Conservation (phyloP, 2,329 filamentous ascomycete genomes). For the Trichoderma oligosporum region DNA sequence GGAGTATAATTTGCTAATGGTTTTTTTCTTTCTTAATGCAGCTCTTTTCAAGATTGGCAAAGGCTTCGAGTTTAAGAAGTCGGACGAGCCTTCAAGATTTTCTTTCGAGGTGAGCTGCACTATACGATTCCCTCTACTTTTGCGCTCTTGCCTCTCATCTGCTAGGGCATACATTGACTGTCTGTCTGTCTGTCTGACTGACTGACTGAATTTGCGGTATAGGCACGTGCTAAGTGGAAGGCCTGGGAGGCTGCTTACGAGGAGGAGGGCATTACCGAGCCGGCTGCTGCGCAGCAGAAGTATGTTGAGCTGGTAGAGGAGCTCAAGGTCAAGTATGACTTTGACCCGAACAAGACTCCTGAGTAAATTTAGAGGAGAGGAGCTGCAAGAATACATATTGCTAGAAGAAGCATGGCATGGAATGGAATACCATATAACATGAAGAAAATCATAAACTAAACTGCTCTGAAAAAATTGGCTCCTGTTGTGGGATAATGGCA, state of each 20-base stretch:
- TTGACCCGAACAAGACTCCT: constrained; percentile 59
- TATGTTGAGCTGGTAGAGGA: constrained; percentile 72
- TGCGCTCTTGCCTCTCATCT: neutral
- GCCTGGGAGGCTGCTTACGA: constrained; percentile 70
- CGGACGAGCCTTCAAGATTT: constrained; percentile 62
- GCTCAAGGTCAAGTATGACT: constrained; percentile 67
- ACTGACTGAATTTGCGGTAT: constrained; percentile 14
- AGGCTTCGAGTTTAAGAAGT: constrained; percentile 54
- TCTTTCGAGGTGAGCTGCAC: constrained; percentile 56
- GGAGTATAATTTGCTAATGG: neutral
- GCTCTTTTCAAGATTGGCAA: constrained; percentile 57
- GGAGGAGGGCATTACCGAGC: constrained; percentile 55
- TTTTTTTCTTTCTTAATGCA: constrained; percentile 28
- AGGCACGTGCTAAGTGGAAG: constrained; percentile 77
- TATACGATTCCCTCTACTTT: neutral
- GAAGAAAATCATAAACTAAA: neutral
- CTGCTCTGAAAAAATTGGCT: neutral
- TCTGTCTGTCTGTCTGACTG: neutral
- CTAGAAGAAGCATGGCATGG: constrained; percentile 1
- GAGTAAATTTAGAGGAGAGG: constrained; percentile 35
- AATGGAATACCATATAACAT: constrained; percentile 10
- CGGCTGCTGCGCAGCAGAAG: constrained; percentile 66
- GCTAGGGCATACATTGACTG: neutral
- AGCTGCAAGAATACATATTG: neutral
- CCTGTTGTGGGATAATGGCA: too few relatives aligned